Conservation (phyloP, 129 eudicot species). For the Chrysanthemum makinoi region DNA sequence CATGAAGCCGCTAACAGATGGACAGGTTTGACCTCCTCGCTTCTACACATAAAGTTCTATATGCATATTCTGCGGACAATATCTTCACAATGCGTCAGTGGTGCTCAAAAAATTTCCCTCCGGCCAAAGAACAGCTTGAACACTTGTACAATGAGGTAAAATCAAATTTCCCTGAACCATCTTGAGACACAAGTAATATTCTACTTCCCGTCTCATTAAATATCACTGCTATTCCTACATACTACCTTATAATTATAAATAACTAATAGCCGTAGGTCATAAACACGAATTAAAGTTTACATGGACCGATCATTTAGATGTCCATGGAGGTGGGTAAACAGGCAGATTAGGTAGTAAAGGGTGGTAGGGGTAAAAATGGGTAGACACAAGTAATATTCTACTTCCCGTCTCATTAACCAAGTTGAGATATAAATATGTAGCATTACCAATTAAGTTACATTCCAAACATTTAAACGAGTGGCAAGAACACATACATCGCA, state of each 20-base stretch:
- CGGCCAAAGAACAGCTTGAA: slow-evolving; percentile 94
- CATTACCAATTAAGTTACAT: no score
- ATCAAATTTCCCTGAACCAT: not conserved
- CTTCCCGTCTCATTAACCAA: no score
- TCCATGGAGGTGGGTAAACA: no score
- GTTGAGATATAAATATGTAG: no score
- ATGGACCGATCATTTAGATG: not conserved
- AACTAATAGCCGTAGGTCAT: not conserved
- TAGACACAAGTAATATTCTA: no score
- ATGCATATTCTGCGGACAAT: slow-evolving; percentile 48
- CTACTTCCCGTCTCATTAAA: not conserved
- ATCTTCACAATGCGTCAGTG: slow-evolving; percentile 86
- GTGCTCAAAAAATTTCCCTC: slow-evolving; percentile 95
- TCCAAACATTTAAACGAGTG: no score
- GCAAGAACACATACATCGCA: no score
- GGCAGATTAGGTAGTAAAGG: no score
- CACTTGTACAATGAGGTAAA: slow-evolving; percentile 82
- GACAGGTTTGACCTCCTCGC: slow-evolving; percentile 65
- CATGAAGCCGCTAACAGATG: slow-evolving; percentile 94
- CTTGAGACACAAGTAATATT: not conserved
- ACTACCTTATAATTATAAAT: slow-evolving; percentile 7
- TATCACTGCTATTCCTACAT: not conserved
- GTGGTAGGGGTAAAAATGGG: no score
- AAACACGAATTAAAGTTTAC: no score
- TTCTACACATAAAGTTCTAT: slow-evolving; percentile 11